A percentile compares a stretch with the other conserved stretches of the same genome.
phyloP scores from a whole-genome alignment of 768 basidiomycete species.

The Amanita brunnescens region DNA sequence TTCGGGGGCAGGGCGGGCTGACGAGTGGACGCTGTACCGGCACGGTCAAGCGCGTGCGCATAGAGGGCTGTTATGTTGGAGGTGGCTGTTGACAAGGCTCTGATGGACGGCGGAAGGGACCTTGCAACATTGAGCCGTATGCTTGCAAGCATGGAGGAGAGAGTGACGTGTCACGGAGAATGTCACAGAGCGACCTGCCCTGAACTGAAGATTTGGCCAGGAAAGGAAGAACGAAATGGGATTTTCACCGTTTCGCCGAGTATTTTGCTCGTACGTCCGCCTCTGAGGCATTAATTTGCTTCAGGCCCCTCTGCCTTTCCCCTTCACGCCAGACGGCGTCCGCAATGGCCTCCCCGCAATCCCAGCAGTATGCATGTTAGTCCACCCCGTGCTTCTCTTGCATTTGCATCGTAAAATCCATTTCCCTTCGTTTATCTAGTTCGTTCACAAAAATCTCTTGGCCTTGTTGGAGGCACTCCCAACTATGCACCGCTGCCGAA shows the following conservation, averaged over 20 bases:
- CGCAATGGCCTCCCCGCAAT: conserved; percentile 64
- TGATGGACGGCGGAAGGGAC: not conserved
- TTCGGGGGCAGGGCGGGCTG: not conserved
- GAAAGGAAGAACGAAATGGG: conserved; percentile 6
- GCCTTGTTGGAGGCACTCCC: conserved; percentile 77
- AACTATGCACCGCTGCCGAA: conserved; percentile 57
- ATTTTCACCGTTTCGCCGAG: conserved; percentile 7
- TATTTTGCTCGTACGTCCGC: conserved; percentile 20
- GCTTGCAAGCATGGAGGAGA: not conserved
- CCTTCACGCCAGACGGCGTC: conserved; percentile 17
- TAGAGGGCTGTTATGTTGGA: not conserved
- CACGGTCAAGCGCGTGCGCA: not conserved
- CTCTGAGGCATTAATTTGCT: conserved; percentile 80
- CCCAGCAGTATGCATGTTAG: conserved; percentile 84
- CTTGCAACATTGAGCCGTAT: too few relatives aligned
- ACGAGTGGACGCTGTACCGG: not conserved
- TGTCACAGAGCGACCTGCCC: conserved; percentile 3
- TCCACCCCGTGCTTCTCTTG: conserved; percentile 17
- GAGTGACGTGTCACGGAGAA: not conserved
- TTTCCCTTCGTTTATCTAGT: conserved; percentile 34
- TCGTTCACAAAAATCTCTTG: conserved; percentile 91
- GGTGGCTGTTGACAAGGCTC: not conserved
- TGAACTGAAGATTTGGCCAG: conserved; percentile 1
- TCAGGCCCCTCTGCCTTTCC: conserved; percentile 32
- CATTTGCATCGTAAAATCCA: not conserved